Evolutionary conservation across 1,139 yeast species (phyloP), one percentile per base, ranked within the genome.

Genomic region (Suhomyces atakaporum): DNA sequence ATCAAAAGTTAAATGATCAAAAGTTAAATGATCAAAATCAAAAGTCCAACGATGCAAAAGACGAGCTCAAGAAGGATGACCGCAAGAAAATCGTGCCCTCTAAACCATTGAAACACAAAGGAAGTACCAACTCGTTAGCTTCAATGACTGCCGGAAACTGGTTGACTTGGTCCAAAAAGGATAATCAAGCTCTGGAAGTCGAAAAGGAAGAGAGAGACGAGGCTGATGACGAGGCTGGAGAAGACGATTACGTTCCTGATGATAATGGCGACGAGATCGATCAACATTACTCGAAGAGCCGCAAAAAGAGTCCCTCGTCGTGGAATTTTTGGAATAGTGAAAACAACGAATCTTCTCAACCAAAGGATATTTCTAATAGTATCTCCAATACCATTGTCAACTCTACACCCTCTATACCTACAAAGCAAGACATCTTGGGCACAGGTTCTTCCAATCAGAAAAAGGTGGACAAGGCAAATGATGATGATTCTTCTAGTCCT

Each of bases 261-360:
- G 59, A 56, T 38, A 51, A 53, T 28, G 58, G 58, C 8, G 69
- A 66, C 36, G 72, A 62, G 34, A 51, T 64, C 3, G 68, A 60
- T 28, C 71, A 66, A 30, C 66, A 63, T 29, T 56, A 58, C 7
- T 32, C 44, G 21, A 39, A 42, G 16, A 28, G 35, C 25, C 38
- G 35, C 15, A 62, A 59, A 46, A 66, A 56, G 43, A 56, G 58
- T 7, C 31, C 49, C 4, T 51, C 61, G 2, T 40, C 58, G 18
- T 69, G 75, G 75, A 54, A 53, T 18, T 69, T 69, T 42, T 69
- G 75, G 75, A 62, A 53, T 28, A 49, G 25, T 25, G 40, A 27
- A 27, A 40, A 29, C 33, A 36, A 38, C 14, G 39, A 28, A 14
- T 31, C 32, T 15, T 34, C 41, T 10, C 46, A 46, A 11, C 41